A percentile compares a stretch with the other conserved stretches of the same genome.
These are phyloP conservation scores for Colletotrichum musae DNA, from an alignment of 2,329 filamentous ascomycete genomes.

Conservation along the genomic window DNA sequence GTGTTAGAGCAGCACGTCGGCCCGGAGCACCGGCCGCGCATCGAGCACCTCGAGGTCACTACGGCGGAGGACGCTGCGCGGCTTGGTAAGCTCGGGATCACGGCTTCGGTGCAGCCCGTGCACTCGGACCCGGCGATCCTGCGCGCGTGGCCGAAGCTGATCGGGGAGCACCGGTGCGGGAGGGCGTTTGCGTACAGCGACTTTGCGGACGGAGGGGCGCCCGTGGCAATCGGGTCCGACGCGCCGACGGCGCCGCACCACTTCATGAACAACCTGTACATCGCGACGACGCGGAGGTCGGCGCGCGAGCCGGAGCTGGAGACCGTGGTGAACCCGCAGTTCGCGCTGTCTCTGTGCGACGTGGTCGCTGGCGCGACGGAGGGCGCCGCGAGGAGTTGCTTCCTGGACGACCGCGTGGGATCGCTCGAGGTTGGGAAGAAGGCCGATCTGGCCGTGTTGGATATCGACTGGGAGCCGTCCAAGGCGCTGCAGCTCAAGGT, in stretches of 20 bases:
- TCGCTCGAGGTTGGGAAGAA: slow-evolving; percentile 65
- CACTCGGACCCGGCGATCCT: slow-evolving; percentile 74
- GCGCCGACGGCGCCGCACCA: slow-evolving; percentile 71
- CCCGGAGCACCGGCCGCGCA: slow-evolving; percentile 68
- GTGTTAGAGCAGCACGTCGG: slow-evolving; percentile 62
- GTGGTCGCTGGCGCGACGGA: slow-evolving; percentile 67
- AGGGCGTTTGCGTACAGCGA: slow-evolving; percentile 76
- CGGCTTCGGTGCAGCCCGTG: slow-evolving; percentile 71
- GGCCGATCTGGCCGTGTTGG: slow-evolving; percentile 70
- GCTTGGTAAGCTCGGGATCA: slow-evolving; percentile 72
- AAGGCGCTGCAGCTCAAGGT: slow-evolving; percentile 63
- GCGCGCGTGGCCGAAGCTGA: slow-evolving; percentile 70
- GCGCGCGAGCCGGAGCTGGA: slow-evolving; percentile 55
- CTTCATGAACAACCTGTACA: slow-evolving; percentile 70
- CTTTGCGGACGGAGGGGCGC: slow-evolving; percentile 68
- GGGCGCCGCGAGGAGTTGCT: slow-evolving; percentile 71
- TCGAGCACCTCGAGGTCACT: slow-evolving; percentile 76
- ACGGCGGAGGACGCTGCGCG: slow-evolving; percentile 67
- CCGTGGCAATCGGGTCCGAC: slow-evolving; percentile 71
- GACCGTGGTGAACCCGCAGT: slow-evolving; percentile 66
- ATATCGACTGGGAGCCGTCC: slow-evolving; percentile 64
- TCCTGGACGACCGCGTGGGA: slow-evolving; percentile 68
- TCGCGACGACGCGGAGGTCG: slow-evolving; percentile 71
- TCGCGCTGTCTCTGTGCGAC: slow-evolving; percentile 66
- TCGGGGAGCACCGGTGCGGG: slow-evolving; percentile 67